These are phyloP conservation scores for Ailanthus altissimus DNA, from an alignment of 345 rosid species.

Conservation along the genomic window DNA sequence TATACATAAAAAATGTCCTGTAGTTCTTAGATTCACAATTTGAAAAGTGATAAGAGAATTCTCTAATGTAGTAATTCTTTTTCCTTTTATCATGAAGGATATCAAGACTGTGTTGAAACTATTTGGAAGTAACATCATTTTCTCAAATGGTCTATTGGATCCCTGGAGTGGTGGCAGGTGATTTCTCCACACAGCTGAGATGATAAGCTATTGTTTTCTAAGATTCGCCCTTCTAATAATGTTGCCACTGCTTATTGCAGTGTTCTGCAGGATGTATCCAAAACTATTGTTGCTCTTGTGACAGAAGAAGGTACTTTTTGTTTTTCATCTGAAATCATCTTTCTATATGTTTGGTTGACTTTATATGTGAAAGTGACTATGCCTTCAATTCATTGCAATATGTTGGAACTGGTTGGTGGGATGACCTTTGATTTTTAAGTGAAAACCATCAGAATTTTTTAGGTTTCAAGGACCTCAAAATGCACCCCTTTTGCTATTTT, in stretches of 20 bases:
- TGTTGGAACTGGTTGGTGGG: constrained; percentile 4
- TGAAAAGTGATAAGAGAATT: neutral
- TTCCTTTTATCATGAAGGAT: constrained; percentile 48
- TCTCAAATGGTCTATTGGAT: constrained; percentile 91
- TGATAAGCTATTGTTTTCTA: neutral
- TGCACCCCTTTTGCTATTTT: neutral
- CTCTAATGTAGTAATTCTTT: neutral
- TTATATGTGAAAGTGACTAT: neutral
- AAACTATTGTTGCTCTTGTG: constrained; percentile 76
- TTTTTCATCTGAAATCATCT: constrained; percentile 19
- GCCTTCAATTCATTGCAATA: neutral
- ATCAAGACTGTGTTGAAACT: constrained; percentile 57
- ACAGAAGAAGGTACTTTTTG: constrained; percentile 74
- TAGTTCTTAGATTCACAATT: neutral
- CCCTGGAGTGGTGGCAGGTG: constrained; percentile 99
- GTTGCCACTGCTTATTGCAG: constrained; percentile 45
- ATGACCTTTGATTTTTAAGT: neutral
- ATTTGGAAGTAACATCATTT: constrained; percentile 91
- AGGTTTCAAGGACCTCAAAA: neutral
- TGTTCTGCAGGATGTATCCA: constrained; percentile 73
- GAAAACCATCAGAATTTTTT: neutral
- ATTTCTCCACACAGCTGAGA: constrained; percentile 18
- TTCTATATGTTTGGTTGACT: neutral
- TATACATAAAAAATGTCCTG: no score
- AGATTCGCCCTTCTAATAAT: constrained; percentile 18